Evolutionary conservation across 139 green algal species (phyloP), one percentile per base, ranked within the genome.

Genomic region (Ettlia oleoabundans): DNA sequence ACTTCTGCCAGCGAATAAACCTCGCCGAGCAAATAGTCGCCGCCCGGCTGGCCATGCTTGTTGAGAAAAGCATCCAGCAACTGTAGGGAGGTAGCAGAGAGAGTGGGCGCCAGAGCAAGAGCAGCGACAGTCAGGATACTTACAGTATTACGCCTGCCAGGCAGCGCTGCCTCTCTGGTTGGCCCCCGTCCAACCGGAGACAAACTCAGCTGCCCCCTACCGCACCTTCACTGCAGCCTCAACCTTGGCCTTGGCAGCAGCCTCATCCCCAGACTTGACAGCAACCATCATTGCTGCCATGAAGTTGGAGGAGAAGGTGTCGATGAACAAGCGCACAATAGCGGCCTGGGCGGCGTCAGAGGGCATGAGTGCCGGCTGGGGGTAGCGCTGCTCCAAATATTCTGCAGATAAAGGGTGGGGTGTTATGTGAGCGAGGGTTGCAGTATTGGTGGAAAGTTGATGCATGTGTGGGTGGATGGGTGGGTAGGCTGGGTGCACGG

Each of bases 21-120:
- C 30, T 32, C 68, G 1, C 79, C 80, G 55, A 77, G 51, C 41
- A 85, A 85, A 69, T 35, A 80, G 69, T 66, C 32, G 55, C 80
- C 80, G 40, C 80, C 80, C 53, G 80, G 40, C 15, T 64, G 1
- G 68, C 63, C 78, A 47, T 83, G 78, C 64, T 22, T 32, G 30
- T 22, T 41, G 33, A 83, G 35, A 35, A 76, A 77, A 26, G 33
- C 55, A 51, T 79, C 72, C 72, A 79, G 72, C 33, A 68, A 47
- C 72, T 79, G 72, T 9, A 7, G 32, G 30, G 2, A 41, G 47
- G 3, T 18, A 1, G n/a, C n/a, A n/a, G n/a, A n/a, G n/a, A n/a
- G n/a, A n/a, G n/a, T n/a, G n/a, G n/a, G n/a, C n/a, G n/a, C n/a
- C n/a, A n/a, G n/a, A n/a, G n/a, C n/a, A n/a, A n/a, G n/a, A n/a